Percentiles rank a stretch among this genome's conserved stretches.
Evolutionary conservation across 805 yeast genomes (phyloP).

Genomic region (Yamadazyma laniorum): DNA sequence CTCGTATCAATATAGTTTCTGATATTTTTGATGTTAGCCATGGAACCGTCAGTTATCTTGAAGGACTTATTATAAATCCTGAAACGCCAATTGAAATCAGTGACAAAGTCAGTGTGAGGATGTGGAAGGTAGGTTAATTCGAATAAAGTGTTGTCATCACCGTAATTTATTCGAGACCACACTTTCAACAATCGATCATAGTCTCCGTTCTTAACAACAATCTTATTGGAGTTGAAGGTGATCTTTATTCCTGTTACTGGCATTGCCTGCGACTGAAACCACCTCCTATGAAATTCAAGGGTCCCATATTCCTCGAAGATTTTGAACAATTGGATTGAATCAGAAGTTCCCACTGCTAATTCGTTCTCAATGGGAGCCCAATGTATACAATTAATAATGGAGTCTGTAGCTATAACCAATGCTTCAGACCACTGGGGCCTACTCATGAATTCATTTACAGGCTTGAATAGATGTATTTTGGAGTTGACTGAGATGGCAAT

Average conservation of each 20-base stretch:
- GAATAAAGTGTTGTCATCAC: slow-evolving; percentile 54
- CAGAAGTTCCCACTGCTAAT: slow-evolving; percentile 56
- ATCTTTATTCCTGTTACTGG: slow-evolving; percentile 58
- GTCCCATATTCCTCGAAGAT: slow-evolving; percentile 46
- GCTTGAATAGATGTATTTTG: slow-evolving; percentile 51
- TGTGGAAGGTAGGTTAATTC: slow-evolving; percentile 71
- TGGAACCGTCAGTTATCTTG: slow-evolving; percentile 20
- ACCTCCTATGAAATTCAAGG: slow-evolving; percentile 32
- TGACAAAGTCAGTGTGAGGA: slow-evolving; percentile 46
- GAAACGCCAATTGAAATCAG: slow-evolving; percentile 57
- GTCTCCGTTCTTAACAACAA: slow-evolving; percentile 58
- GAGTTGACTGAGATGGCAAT: slow-evolving; percentile 51
- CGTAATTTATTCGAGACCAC: slow-evolving; percentile 75
- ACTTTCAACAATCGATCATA: slow-evolving; percentile 69
- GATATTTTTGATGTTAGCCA: slow-evolving; percentile 37
- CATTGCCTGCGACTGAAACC: slow-evolving; percentile 56
- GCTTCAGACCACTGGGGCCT: slow-evolving; percentile 46
- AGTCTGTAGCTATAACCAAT: slow-evolving; percentile 18
- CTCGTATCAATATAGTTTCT: slow-evolving; percentile 28
- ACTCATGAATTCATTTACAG: slow-evolving; percentile 49
- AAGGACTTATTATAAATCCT: slow-evolving; percentile 10
- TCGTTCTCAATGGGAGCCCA: slow-evolving; percentile 60
- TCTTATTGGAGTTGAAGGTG: slow-evolving; percentile 65
- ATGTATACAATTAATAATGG: slow-evolving; percentile 38
- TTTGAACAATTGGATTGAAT: slow-evolving; percentile 53